Conservation (phyloP, 108 stramenopile species). For the Nannochloropsis oceanica region DNA sequence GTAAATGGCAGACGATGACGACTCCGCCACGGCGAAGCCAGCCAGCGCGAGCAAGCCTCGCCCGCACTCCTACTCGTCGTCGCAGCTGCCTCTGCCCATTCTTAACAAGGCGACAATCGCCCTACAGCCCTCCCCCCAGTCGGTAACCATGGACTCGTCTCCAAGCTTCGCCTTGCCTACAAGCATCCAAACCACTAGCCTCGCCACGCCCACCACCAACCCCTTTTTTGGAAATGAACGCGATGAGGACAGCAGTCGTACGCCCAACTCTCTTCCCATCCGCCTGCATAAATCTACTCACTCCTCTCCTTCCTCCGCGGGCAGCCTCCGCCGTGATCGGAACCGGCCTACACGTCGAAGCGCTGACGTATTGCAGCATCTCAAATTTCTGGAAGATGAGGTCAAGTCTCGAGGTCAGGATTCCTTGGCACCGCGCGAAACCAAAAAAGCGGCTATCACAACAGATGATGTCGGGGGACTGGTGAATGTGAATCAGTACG, state of each 20-base stretch:
- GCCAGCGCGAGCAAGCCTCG: no score
- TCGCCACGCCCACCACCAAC: neutral
- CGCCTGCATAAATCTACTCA: neutral
- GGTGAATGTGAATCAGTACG: conserved; percentile 12
- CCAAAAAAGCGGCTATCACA: neutral
- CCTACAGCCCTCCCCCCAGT: neutral
- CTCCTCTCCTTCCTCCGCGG: neutral
- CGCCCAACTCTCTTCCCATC: neutral
- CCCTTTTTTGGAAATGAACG: neutral
- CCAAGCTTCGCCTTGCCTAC: neutral
- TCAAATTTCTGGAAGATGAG: neutral
- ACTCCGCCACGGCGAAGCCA: no score
- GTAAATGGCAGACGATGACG: no score
- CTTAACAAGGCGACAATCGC: no score
- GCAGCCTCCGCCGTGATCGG: neutral
- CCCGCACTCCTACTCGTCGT: no score
- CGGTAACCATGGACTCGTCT: neutral
- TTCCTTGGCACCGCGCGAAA: neutral
- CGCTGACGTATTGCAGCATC: neutral
- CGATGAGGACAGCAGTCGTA: neutral
- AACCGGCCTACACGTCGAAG: neutral
- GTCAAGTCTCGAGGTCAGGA: neutral
- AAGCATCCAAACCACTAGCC: neutral
- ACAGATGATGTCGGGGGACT: neutral
- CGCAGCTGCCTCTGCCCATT: no score